Evolutionary conservation across 306 rosid genomes (phyloP).

Genomic region (Cicer chorassanicum): DNA sequence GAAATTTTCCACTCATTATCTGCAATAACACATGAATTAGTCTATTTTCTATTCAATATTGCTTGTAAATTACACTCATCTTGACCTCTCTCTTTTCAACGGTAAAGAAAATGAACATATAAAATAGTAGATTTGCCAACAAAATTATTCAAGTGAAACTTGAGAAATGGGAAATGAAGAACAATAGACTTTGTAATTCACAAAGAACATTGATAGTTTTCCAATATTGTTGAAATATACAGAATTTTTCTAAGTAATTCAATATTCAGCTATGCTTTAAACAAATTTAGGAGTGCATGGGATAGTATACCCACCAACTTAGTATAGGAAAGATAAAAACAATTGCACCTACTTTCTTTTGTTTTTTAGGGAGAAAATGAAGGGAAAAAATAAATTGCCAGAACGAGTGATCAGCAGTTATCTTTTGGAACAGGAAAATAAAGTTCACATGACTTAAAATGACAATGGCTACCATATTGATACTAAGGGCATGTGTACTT

Average conservation of each 20-base stretch:
- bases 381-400: too few relatives aligned
- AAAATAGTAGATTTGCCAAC: background rate
- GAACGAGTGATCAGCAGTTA: background rate
- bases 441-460: background rate
- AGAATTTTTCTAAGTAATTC: background rate
- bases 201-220: slow-evolving; percentile 17
- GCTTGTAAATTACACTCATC: background rate
- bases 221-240: background rate
- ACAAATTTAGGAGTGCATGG: background rate
- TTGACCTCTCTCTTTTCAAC: slow-evolving; percentile 5
- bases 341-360: too few relatives aligned
- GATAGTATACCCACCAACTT: background rate
- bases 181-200: background rate
- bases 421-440: background rate
- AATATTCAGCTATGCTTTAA: slow-evolving; percentile 13
- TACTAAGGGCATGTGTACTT: too few relatives aligned
- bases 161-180: background rate
- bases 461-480: background rate
- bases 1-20: slow-evolving; percentile 12
- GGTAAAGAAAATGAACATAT: background rate
- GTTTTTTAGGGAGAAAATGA: too few relatives aligned
- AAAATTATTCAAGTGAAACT: slow-evolving; percentile 1
- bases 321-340: too few relatives aligned
- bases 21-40: slow-evolving; percentile 6
- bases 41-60: slow-evolving; percentile 26